Conservation (phyloP, 768 basidiomycete species). For the Dioszegia hungarica region DNA sequence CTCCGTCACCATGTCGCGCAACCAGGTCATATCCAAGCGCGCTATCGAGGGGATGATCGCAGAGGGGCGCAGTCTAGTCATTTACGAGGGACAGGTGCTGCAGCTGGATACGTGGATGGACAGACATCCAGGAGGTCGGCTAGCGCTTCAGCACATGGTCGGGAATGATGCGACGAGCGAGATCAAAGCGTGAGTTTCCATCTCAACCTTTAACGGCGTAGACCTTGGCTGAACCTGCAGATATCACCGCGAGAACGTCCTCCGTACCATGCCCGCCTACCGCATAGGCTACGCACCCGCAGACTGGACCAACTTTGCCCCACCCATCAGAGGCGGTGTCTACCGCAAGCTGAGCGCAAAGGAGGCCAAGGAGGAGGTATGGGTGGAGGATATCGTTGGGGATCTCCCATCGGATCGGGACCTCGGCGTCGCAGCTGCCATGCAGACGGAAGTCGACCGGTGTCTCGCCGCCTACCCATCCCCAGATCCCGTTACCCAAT, state of each 20-base stretch:
- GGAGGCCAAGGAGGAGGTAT: background rate
- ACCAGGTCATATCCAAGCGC: background rate
- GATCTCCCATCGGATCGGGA: background rate
- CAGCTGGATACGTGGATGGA: constrained; percentile 6
- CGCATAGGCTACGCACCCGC: background rate
- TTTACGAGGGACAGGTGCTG: constrained; percentile 7
- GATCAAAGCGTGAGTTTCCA: constrained; percentile 10
- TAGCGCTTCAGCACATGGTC: constrained; percentile 7
- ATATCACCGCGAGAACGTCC: constrained; percentile 2
- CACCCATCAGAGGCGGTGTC: constrained; percentile 4
- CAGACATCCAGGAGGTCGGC: constrained; percentile 1
- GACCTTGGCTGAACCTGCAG: background rate
- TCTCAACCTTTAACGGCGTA: background rate
- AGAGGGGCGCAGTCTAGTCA: background rate
- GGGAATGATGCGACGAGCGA: constrained; percentile 8
- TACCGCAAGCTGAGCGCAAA: background rate
- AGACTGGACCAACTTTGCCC: constrained; percentile 9
- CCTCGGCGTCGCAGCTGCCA: background rate
- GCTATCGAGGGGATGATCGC: constrained; percentile 7
- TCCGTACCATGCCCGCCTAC: constrained; percentile 2
- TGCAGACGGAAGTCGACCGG: constrained; percentile 4
- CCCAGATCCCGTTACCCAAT: constrained; percentile 3
- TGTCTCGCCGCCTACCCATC: constrained; percentile 3
- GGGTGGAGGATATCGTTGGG: background rate
- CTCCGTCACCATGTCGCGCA: constrained; percentile 1